Conservation (phyloP, 257 asterid genomes). For the Solanum pennellii region DNA sequence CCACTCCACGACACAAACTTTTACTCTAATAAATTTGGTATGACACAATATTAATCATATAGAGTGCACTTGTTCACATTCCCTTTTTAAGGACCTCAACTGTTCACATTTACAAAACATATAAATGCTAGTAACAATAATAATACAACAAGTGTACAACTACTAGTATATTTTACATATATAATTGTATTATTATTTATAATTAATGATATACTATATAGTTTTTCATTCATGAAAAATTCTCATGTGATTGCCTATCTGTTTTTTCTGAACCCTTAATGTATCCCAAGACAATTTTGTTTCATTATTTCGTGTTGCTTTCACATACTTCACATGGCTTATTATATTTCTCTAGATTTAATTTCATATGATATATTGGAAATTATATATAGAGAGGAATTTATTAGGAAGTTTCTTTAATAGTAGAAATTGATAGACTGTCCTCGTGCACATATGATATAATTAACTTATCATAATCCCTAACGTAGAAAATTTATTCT, state of each 20-base stretch:
- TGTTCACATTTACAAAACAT: background rate
- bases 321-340: conserved; percentile 5
- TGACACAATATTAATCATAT: background rate
- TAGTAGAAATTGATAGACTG: background rate
- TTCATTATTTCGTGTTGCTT: background rate
- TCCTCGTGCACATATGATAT: background rate
- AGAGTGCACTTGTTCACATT: background rate
- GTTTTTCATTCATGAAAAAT: background rate
- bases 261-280: background rate
- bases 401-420: background rate
- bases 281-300: conserved; percentile 5
- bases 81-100: background rate
- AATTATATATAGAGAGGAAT: background rate
- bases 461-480: background rate
- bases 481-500: background rate
- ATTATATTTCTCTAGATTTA: background rate
- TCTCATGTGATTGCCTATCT: conserved; percentile 12
- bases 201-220: background rate
- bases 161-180: background rate
- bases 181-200: background rate
- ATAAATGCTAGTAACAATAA: background rate
- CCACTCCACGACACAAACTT: background rate
- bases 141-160: background rate
- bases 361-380: background rate
- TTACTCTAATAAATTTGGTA: background rate